Base-by-base conservation (phyloP, 345 rosid species). In the Camelina hispida region DNA sequence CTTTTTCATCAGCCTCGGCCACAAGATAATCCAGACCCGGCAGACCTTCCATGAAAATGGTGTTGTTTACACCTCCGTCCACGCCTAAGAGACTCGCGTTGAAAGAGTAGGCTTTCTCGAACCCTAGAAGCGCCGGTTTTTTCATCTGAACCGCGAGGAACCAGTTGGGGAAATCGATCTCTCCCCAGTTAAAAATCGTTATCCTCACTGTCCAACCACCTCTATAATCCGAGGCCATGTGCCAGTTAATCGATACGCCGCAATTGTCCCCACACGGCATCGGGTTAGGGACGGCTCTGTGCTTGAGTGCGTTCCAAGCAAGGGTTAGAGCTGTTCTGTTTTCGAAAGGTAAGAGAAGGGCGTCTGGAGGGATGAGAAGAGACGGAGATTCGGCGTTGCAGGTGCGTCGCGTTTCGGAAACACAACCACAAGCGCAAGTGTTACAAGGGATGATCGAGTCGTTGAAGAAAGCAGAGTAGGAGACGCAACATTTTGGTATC, bases 371-470 rank as follows among this genome's bases (percentile, higher is more conserved):
- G 68, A 95, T 93, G 66, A 92, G 91, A 72, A 88, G 71, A 9
- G 98, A 82, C 0, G 94, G 86, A 62, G 94, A 72, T 37, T 81
- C 84, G 1, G 93, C 69, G 43, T 84, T 88, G 60, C 98, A 95
- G 0, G 97, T 87, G 16, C 42, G 79, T 51, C 78, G 84, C 4
- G 86, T 77, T 53, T 81, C 82, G 20, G 82, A 82, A 15, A 87
- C 79, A 80, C 98, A 95, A 17, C 99, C 99, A 28, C 99, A 95
- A 2, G 98, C 96, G 66, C 98, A 95, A 4, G 98, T 95, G n/a
- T 77, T 74, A 72, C 99, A 95, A 1, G 99, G 99, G 56, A 95
- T 66, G 50, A 91, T 81, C 0, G 99, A 95, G 57, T 92, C 99
- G 53, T 90, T 95, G 80, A 85, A 92, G 84, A 86, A 95, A 28